Conservation (phyloP, 179 eudicot species). For the Spergularia azorica region DNA sequence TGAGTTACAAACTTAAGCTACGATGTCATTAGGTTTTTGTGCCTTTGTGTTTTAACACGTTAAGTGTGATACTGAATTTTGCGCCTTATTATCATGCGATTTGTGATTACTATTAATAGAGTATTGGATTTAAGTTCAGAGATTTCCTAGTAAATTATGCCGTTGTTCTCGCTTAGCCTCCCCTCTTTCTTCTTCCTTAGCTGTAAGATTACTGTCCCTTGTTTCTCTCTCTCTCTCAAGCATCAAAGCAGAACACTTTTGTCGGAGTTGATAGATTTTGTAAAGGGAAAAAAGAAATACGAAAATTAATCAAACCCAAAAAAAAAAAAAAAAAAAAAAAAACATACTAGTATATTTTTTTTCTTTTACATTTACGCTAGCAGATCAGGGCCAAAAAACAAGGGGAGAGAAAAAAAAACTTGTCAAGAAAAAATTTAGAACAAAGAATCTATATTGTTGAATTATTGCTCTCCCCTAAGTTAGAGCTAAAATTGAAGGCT, state of each 20-base stretch:
- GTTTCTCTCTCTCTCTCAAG: conserved; percentile 13
- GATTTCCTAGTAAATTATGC: conserved; percentile 31
- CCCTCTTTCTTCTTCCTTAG: not conserved
- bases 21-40: too few species aligned
- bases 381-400: not conserved
- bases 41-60: too few species aligned
- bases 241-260: conserved; percentile 7
- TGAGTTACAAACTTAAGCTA: too few species aligned
- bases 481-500: not conserved
- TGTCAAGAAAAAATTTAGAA: not conserved
- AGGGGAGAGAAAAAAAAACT: conserved; percentile 10
- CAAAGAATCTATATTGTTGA: conserved; percentile 2
- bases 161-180: conserved; percentile 1
- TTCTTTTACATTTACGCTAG: conserved; percentile 6
- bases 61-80: not conserved
- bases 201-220: conserved; percentile 18
- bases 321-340: not conserved
- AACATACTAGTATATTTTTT: not conserved
- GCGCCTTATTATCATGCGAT: too few species aligned
- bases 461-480: conserved; percentile 9
- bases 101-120: conserved; percentile 36
- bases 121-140: conserved; percentile 40
- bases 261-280: conserved; percentile 11
- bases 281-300: not conserved
- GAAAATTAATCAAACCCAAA: too few species aligned